Evolutionary conservation across 1,139 yeast species (phyloP).

Genomic region (Nematodospora anomalae): DNA sequence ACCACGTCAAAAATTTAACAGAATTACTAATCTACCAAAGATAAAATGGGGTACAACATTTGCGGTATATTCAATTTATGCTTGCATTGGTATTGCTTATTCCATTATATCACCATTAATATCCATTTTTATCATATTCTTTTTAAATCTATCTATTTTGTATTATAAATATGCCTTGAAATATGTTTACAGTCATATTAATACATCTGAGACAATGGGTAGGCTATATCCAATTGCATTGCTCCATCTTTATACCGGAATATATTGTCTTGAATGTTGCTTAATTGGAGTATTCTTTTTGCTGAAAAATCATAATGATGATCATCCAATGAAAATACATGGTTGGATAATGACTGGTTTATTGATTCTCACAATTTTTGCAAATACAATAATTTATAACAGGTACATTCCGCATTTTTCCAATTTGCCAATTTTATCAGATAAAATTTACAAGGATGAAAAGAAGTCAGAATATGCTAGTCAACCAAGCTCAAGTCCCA

Average conservation of each 20-base stretch:
- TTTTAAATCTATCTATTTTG: slow-evolving; percentile 55
- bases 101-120: slow-evolving; percentile 79
- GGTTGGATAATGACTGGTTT: slow-evolving; percentile 49
- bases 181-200: slow-evolving; percentile 49
- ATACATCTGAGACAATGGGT: slow-evolving; percentile 68
- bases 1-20: slow-evolving; percentile 55
- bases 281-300: slow-evolving; percentile 72
- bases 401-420: slow-evolving; percentile 30
- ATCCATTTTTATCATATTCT: slow-evolving; percentile 57
- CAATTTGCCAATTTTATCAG: slow-evolving; percentile 29
- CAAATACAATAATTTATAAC: slow-evolving; percentile 32
- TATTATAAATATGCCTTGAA: slow-evolving; percentile 71
- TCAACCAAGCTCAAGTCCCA: not conserved
- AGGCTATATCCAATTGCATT: slow-evolving; percentile 70
- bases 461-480: slow-evolving; percentile 2
- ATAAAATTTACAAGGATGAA: slow-evolving; percentile 14
- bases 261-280: slow-evolving; percentile 77
- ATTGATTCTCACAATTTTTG: slow-evolving; percentile 36
- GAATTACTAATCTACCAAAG: slow-evolving; percentile 43
- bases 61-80: slow-evolving; percentile 74
- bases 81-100: slow-evolving; percentile 74
- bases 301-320: slow-evolving; percentile 47
- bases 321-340: slow-evolving; percentile 33
- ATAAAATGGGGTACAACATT: slow-evolving; percentile 77
- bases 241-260: slow-evolving; percentile 72